Base-by-base conservation (phyloP, 352 stramenopile genomes). In the Phytophthora agathidicida region DNA sequence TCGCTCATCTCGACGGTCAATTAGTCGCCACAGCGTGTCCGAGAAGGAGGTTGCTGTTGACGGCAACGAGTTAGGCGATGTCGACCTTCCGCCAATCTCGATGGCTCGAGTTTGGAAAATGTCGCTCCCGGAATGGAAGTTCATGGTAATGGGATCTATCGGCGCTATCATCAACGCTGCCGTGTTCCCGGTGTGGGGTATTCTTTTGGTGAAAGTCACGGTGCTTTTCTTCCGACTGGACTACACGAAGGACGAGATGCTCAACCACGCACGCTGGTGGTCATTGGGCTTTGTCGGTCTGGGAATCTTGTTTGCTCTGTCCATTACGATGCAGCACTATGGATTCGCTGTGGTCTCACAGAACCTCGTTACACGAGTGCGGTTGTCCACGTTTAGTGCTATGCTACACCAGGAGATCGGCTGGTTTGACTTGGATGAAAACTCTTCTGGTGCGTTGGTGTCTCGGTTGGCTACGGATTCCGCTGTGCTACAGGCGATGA, bases 321-420 rank as follows among this genome's bases (percentile, higher is more conserved):
- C 74, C 7, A 83, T 78, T n/a, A 77, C 65, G 5, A 36, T 78
- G 31, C 73, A 86, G 36, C 54, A 84, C 23, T 88, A 84, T 23
- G 72, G 71, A 8, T 91, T 91, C 43, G 67, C 54, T 19, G 72
- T 84, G 3, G 71, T 86, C n/a, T 77, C 73, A 0, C 72, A 88
- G 48, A 70, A 72, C 2, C 65, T 92, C 19, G 84, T 82, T 3
- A 69, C 65, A 50, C 77, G 83, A n/a, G 53, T 93, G 8, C 77
- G 82, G 0, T 35, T 68, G n/a, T 39, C 61, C 14, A 75, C 75
- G 5, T 91, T 91, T 37, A 71, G 51, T 24, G 68, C 77, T 17
- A 93, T 94, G 65, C 59, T 96, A 22, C 53, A 68, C 17, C 86
- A 94, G 31, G 84, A 96, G 32, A 67, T 94, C 31, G 85, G 80